These are phyloP conservation scores for Hypoxylon sp. DNA, from an alignment of 2,329 filamentous ascomycete species.

Conservation along the genomic window DNA sequence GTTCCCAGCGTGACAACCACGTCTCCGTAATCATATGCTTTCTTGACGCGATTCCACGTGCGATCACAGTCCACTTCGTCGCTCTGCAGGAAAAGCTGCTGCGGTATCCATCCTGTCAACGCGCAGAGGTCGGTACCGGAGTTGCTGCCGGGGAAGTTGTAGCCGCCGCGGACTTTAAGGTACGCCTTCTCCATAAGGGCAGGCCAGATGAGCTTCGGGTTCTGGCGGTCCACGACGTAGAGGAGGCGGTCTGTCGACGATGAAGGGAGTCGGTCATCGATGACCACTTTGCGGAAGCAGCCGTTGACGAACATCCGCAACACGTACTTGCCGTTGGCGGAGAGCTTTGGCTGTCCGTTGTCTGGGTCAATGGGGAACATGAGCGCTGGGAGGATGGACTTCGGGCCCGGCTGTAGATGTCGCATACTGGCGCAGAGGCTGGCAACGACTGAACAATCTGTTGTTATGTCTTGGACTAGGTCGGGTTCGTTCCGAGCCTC, in stretches of 20 bases:
- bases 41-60: slow-evolving; percentile 83
- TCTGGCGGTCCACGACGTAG: slow-evolving; percentile 88
- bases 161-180: slow-evolving; percentile 92
- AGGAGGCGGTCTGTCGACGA: slow-evolving; percentile 82
- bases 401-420: slow-evolving; percentile 76
- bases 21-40: slow-evolving; percentile 81
- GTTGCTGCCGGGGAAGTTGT: slow-evolving; percentile 98
- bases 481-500: slow-evolving; percentile 73
- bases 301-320: slow-evolving; percentile 97
- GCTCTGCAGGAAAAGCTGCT: slow-evolving; percentile 92
- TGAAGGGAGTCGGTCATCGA: slow-evolving; percentile 89
- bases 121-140: slow-evolving; percentile 96
- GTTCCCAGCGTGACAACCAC: slow-evolving; percentile 93
- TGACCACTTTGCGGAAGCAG: slow-evolving; percentile 86
- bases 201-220: slow-evolving; percentile 89
- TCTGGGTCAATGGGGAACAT: slow-evolving; percentile 81
- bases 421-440: slow-evolving; percentile 88
- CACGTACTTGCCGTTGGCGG: slow-evolving; percentile 88
- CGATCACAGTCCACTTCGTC: slow-evolving; percentile 83
- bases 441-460: slow-evolving; percentile 96
- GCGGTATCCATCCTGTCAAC: slow-evolving; percentile 94
- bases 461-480: slow-evolving; percentile 94
- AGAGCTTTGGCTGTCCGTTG: slow-evolving; percentile 72
- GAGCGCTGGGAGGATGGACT: slow-evolving; percentile 77
- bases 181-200: slow-evolving; percentile 97